Conservation (phyloP, 805 yeast species). For the Lachancea dasiensis region DNA sequence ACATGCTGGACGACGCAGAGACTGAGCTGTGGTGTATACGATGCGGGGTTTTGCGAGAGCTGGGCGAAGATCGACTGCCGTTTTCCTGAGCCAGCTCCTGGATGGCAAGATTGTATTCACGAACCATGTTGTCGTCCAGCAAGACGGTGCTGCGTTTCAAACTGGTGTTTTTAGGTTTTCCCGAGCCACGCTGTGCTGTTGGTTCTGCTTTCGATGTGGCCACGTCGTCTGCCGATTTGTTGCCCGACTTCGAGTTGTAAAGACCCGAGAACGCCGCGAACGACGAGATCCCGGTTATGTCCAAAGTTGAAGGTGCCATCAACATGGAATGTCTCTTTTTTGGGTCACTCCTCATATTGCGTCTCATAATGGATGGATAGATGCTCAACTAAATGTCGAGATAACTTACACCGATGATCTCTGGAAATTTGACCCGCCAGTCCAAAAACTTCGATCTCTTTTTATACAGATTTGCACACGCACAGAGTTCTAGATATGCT, state of each 20-base stretch:
- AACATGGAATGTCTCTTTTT: conserved; percentile 26
- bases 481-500: too few species aligned
- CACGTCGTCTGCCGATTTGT: conserved; percentile 5
- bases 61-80: not conserved
- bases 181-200: not conserved
- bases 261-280: conserved; percentile 4
- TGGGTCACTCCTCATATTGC: not conserved
- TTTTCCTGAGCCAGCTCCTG: conserved; percentile 8
- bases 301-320: conserved; percentile 11
- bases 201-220: not conserved
- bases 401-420: too few species aligned
- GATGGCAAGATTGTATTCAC: conserved; percentile 27
- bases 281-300: conserved; percentile 3
- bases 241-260: conserved; percentile 3
- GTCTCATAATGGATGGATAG: conserved; percentile 4
- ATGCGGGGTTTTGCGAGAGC: not conserved
- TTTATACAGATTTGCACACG: too few species aligned
- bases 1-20: conserved; percentile 11
- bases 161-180: conserved; percentile 3
- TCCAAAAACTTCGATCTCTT: too few species aligned
- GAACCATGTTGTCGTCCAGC: conserved; percentile 24
- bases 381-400: too few species aligned
- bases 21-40: conserved; percentile 6
- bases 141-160: conserved; percentile 24
- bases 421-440: too few species aligned